Evolutionary conservation across 768 basidiomycete species (phyloP).

Genomic region (Trametes punicea): DNA sequence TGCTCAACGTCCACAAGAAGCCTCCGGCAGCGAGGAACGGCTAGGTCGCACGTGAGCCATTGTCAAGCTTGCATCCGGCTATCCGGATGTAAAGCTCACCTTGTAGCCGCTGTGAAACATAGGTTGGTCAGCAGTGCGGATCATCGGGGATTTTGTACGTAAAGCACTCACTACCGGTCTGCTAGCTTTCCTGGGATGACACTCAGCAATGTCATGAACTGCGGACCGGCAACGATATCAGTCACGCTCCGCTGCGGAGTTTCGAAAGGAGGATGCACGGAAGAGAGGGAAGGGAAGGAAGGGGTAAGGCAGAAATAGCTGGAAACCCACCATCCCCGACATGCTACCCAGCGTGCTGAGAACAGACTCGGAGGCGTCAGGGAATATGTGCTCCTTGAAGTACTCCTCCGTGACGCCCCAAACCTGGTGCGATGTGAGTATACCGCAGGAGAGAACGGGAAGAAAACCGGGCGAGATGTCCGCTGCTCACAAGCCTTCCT

Average conservation of each 20-base stretch:
- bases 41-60: constrained; percentile 5
- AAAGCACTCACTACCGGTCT: constrained; percentile 22
- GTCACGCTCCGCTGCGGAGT: not conserved
- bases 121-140: not conserved
- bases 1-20: constrained; percentile 26
- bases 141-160: not conserved
- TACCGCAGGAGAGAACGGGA: constrained; percentile 21
- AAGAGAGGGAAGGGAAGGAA: too few species aligned
- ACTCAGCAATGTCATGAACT: constrained; percentile 24
- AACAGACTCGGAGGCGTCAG: constrained; percentile 22
- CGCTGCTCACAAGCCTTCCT: constrained; percentile 26
- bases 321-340: constrained; percentile 23
- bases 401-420: constrained; percentile 37
- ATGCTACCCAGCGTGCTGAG: constrained; percentile 22
- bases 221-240: not conserved
- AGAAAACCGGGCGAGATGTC: constrained; percentile 16
- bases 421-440: constrained; percentile 22
- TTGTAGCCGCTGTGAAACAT: constrained; percentile 15
- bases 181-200: constrained; percentile 23
- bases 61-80: not conserved
- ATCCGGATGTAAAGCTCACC: not conserved
- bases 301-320: not conserved
- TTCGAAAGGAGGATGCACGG: too few species aligned
- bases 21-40: constrained; percentile 21
- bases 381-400: constrained; percentile 28